These are phyloP conservation scores for Talaromyces funiculosus DNA, from an alignment of 2,329 filamentous ascomycete species.

Conservation along the genomic window DNA sequence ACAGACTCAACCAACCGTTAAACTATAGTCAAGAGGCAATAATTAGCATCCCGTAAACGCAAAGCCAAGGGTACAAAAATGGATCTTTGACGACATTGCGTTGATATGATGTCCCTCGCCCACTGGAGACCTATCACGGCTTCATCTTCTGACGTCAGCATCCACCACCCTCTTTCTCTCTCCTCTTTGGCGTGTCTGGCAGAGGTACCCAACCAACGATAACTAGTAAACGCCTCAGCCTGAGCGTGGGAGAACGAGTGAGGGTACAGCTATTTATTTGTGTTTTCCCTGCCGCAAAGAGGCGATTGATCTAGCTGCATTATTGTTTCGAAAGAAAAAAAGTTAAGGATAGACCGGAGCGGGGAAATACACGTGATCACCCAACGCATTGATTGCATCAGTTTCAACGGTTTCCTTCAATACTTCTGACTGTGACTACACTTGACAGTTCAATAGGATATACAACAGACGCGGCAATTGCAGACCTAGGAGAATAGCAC, in stretches of 20 bases:
- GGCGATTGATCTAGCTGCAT: not conserved
- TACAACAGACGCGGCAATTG: not conserved
- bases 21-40: not conserved
- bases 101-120: not conserved
- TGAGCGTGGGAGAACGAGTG: not conserved
- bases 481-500: not conserved
- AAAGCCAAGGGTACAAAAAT: not conserved
- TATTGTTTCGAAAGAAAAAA: not conserved
- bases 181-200: not conserved
- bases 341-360: not conserved
- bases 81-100: not conserved
- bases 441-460: not conserved
- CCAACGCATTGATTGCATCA: not conserved
- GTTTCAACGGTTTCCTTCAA: not conserved
- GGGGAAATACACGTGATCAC: not conserved
- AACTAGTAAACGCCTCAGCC: not conserved
- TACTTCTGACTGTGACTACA: not conserved
- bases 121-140: not conserved
- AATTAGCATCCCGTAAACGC: not conserved
- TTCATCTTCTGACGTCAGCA: not conserved
- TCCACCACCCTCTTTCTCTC: not conserved
- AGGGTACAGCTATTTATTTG: slow-evolving; percentile 2
- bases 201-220: not conserved
- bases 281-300: not conserved
- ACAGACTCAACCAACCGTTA: no score